Percentiles rank a stretch among this genome's conserved stretches.
These are phyloP conservation scores for Neurospora sp. DNA, from an alignment of 495 filamentous ascomycete species.

Conservation along the genomic window DNA sequence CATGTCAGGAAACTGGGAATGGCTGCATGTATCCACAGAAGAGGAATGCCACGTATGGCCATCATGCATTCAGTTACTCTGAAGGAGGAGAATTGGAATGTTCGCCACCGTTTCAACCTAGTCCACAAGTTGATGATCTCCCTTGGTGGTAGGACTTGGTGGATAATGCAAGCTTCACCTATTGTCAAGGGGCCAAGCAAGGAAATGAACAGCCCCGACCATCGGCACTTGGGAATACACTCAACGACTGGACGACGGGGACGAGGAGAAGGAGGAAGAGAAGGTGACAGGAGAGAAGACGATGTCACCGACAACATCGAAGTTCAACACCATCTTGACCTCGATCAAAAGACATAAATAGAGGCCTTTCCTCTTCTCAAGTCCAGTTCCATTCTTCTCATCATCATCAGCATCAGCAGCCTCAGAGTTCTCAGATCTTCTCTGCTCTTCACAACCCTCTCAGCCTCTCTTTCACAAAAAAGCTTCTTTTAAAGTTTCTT, in stretches of 20 bases:
- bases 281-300: neutral
- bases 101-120: neutral
- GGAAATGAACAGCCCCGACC: neutral
- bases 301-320: neutral
- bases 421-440: neutral
- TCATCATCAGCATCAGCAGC: neutral
- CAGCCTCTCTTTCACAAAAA: neutral
- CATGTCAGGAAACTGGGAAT: neutral
- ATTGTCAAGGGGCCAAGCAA: neutral
- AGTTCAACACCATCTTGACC: neutral
- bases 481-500: neutral
- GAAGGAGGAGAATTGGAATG: neutral
- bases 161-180: neutral
- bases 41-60: neutral
- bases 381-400: neutral
- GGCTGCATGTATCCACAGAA: neutral
- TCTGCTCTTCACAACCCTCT: neutral
- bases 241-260: neutral
- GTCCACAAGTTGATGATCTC: neutral
- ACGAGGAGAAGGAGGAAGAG: neutral
- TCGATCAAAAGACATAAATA: neutral
- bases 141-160: neutral
- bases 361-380: neutral
- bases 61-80: neutral
- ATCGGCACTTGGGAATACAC: neutral